Conservation (phyloP, 257 asterid genomes). For the Solanum megistacrolobum region DNA sequence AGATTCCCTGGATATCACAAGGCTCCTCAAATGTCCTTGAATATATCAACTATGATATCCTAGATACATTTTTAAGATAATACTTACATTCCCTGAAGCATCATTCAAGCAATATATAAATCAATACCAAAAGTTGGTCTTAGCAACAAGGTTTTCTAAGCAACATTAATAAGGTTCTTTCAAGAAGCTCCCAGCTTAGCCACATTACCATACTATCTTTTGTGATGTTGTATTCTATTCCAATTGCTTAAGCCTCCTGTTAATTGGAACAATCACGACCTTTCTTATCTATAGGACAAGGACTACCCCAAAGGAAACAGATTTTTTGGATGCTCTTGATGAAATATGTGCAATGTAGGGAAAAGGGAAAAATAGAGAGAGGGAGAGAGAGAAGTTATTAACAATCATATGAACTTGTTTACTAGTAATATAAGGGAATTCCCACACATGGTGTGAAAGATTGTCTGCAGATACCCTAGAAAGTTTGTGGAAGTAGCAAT, state of each 20-base stretch:
- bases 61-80: neutral
- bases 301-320: neutral
- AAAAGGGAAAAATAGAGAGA: neutral
- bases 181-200: neutral
- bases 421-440: neutral
- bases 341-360: neutral
- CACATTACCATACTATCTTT: neutral
- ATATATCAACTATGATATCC: neutral
- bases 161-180: neutral
- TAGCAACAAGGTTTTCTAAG: neutral
- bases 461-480: neutral
- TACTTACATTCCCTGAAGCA: neutral
- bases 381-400: neutral
- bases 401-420: neutral
- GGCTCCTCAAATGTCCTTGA: neutral
- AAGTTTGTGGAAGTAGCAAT: neutral
- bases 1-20: neutral
- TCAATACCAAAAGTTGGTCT: neutral
- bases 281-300: neutral
- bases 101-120: neutral
- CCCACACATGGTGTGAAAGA: neutral
- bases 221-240: neutral
- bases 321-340: neutral
- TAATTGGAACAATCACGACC: neutral
- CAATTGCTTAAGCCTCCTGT: neutral